These are phyloP conservation scores for Nemania sp. DNA, from an alignment of 2,329 filamentous ascomycete species.

Conservation along the genomic window DNA sequence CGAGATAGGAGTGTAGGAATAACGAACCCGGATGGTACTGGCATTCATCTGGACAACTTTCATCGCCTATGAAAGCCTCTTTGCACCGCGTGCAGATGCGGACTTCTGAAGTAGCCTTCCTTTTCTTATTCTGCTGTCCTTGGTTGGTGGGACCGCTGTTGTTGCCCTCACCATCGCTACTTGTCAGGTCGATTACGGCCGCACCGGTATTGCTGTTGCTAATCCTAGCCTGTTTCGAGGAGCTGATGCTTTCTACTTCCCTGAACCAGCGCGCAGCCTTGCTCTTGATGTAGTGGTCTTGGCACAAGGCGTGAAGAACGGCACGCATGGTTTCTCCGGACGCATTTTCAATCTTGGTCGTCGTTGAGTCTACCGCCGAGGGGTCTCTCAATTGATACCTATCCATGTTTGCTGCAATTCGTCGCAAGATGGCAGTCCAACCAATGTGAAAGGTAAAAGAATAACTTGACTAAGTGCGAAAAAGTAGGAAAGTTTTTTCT, in stretches of 20 bases:
- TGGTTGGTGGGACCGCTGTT: neutral
- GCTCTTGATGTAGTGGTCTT: neutral
- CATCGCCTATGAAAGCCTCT: conserved; percentile 8
- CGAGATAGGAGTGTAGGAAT: neutral
- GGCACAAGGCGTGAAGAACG: conserved; percentile 10
- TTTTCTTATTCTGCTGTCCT: neutral
- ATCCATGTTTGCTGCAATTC: neutral
- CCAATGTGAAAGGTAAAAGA: neutral
- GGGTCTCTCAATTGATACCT: neutral
- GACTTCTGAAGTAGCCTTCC: conserved; percentile 2
- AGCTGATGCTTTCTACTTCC: no score
- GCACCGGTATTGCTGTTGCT: neutral
- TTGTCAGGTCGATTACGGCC: neutral
- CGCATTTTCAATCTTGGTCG: neutral
- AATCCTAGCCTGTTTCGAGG: neutral
- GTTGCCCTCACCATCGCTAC: neutral
- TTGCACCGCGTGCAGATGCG: conserved; percentile 4
- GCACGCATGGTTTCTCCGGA: conserved; percentile 7
- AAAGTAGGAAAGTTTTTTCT: neutral
- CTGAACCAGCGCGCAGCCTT: no score
- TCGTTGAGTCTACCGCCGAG: neutral
- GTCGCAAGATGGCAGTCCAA: neutral
- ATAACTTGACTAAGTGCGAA: neutral
- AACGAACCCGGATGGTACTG: conserved; percentile 11
- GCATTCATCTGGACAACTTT: conserved; percentile 3